phyloP scores from a whole-genome alignment of 2,329 filamentous ascomycete species.

The Aspergillus pseudoviridinutans region DNA sequence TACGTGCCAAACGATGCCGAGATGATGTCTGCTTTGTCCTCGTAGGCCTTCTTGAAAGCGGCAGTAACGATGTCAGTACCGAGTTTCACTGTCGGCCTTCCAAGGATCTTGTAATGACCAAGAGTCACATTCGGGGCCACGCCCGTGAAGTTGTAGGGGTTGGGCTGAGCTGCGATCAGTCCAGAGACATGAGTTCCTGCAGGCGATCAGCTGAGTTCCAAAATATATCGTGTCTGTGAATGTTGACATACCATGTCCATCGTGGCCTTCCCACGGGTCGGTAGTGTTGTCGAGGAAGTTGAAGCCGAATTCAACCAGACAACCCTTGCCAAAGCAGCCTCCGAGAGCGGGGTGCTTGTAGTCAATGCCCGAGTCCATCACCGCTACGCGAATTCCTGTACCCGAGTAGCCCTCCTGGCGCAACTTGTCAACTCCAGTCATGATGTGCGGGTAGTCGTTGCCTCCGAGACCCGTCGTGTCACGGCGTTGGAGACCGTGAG shows the following conservation, averaged over 20 bases:
- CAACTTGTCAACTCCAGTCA: too few relatives aligned
- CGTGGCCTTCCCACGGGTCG: slow-evolving; percentile 7
- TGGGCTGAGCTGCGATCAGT: slow-evolving; percentile 57
- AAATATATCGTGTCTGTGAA: too few relatives aligned
- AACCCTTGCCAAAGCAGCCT: slow-evolving; percentile 59
- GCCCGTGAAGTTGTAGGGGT: slow-evolving; percentile 54
- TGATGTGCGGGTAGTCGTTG: too few relatives aligned
- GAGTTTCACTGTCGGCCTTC: slow-evolving; percentile 47
- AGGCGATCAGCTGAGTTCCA: too few relatives aligned
- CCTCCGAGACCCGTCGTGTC: too few relatives aligned
- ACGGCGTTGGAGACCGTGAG: too few relatives aligned
- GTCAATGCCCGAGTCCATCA: slow-evolving; percentile 43
- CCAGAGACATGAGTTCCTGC: slow-evolving; percentile 54
- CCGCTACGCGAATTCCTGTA: too few relatives aligned
- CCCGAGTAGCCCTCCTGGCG: too few relatives aligned
- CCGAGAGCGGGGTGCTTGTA: slow-evolving; percentile 62
- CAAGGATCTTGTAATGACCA: slow-evolving; percentile 56
- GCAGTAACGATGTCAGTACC: slow-evolving; percentile 56
- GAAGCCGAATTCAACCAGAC: slow-evolving; percentile 54
- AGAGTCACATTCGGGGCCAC: slow-evolving; percentile 55
- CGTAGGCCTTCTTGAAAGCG: slow-evolving; percentile 57
- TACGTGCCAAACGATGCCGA: too few relatives aligned
- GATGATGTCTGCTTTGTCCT: slow-evolving; percentile 47
- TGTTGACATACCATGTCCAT: slow-evolving; percentile 4
- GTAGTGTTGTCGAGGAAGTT: slow-evolving; percentile 48